phyloP scores from a whole-genome alignment of 1,284 basidiomycete genomes.

The Papiliotrema fonsecae region DNA sequence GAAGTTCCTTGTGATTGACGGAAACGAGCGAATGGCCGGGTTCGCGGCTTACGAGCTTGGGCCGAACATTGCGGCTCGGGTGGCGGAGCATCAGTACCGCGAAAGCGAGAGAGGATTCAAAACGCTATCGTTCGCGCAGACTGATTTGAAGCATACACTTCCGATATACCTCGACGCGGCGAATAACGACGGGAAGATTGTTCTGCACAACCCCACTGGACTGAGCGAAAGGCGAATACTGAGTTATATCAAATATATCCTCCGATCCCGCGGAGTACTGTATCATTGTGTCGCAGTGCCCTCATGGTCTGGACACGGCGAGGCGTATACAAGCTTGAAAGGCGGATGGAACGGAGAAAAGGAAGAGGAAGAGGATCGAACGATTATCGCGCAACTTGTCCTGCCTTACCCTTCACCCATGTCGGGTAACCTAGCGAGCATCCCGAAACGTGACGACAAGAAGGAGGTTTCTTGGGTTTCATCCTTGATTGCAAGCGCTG shows the following conservation, averaged over 20 bases:
- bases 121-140: constrained; percentile 50
- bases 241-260: constrained; percentile 51
- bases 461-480: constrained; percentile 9
- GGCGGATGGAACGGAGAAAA: no score
- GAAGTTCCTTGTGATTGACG: constrained; percentile 51
- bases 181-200: constrained; percentile 13
- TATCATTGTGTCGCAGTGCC: constrained; percentile 51
- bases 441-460: not conserved
- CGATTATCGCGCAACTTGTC: constrained; percentile 29
- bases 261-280: constrained; percentile 53
- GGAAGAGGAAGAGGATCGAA: no score
- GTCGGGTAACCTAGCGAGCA: not conserved
- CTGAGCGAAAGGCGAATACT: constrained; percentile 43
- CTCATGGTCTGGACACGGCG: no score
- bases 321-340: no score
- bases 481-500: constrained; percentile 2
- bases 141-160: constrained; percentile 51
- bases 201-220: constrained; percentile 42
- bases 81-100: constrained; percentile 16
- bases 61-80: constrained; percentile 18
- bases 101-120: constrained; percentile 45
- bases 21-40: constrained; percentile 48
- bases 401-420: constrained; percentile 15
- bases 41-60: constrained; percentile 48
- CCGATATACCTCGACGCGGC: constrained; percentile 32